Conservation (phyloP, 768 basidiomycete species). For the Mycena maculata region DNA sequence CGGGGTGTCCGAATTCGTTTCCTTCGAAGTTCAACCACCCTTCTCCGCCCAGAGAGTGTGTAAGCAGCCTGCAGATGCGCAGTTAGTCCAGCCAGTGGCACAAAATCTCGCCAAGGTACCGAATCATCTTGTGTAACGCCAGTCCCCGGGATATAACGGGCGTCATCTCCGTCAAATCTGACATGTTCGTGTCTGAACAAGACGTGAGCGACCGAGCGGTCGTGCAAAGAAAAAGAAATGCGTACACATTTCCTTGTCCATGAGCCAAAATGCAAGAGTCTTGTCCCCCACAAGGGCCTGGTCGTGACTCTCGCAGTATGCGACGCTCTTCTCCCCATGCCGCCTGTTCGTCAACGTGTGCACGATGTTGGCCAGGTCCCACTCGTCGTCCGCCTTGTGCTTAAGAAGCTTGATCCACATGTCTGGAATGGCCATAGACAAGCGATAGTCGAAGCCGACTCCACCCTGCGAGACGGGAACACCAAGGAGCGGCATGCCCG, state of each 20-base stretch:
- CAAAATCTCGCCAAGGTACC: constrained; percentile 59
- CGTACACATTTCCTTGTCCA: constrained; percentile 99
- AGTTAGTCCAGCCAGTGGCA: not conserved
- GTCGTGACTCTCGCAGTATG: constrained; percentile 96
- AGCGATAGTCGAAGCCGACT: constrained; percentile 96
- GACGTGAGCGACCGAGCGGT: not conserved
- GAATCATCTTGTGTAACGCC: constrained; percentile 96
- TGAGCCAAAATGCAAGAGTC: constrained; percentile 98
- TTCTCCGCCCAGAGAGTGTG: constrained; percentile 94
- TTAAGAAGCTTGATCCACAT: constrained; percentile 99
- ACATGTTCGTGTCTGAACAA: constrained; percentile 89
- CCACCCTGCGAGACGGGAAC: constrained; percentile 84
- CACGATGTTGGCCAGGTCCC: constrained; percentile 89
- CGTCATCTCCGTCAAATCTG: constrained; percentile 84
- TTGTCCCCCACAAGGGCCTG: constrained; percentile 99
- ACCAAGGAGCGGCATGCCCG: constrained; percentile 97
- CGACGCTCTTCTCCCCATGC: constrained; percentile 90
- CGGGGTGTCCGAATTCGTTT: constrained; percentile 98
- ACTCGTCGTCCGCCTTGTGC: constrained; percentile 86
- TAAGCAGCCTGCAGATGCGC: constrained; percentile 71
- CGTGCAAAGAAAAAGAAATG: constrained; percentile 30
- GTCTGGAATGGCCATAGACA: constrained; percentile 98
- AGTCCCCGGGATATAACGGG: constrained; percentile 89
- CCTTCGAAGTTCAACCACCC: constrained; percentile 98
- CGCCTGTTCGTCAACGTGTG: constrained; percentile 92